A percentile compares a stretch with the other conserved stretches of the same genome.
Evolutionary conservation across 1,284 basidiomycete genomes (phyloP).

Genomic region (Tilletia caries): DNA sequence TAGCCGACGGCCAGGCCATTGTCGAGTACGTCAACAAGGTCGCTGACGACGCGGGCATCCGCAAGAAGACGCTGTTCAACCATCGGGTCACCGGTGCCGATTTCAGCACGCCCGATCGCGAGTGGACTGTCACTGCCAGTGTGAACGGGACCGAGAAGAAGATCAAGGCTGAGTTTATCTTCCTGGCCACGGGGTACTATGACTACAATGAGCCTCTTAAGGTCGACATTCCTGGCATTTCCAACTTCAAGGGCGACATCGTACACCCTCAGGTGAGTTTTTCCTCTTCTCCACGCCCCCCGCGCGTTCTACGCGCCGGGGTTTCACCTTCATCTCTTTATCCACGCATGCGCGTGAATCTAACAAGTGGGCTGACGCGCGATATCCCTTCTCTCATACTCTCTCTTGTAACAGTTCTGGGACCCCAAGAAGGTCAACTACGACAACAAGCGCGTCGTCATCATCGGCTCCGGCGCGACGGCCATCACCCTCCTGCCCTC

Average conservation of each 20-base stretch:
- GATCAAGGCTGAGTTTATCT: constrained; percentile 34
- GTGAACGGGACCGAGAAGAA: constrained; percentile 25
- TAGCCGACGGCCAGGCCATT: constrained; percentile 45
- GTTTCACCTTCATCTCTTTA: background rate
- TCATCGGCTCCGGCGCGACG: constrained; percentile 50
- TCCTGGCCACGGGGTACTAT: constrained; percentile 48
- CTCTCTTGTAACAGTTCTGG: constrained; percentile 13
- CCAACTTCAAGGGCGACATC: constrained; percentile 46
- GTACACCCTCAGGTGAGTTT: constrained; percentile 50
- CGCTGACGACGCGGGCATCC: constrained; percentile 40
- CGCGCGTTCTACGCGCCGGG: background rate
- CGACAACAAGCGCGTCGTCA: constrained; percentile 47
- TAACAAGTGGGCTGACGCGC: too few species aligned
- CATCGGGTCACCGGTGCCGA: constrained; percentile 29
- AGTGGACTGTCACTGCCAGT: constrained; percentile 35
- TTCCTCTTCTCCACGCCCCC: background rate
- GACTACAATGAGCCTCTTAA: constrained; percentile 41
- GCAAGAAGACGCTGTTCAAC: constrained; percentile 36
- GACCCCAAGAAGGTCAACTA: constrained; percentile 33
- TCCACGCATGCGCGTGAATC: too few species aligned
- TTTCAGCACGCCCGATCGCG: constrained; percentile 34
- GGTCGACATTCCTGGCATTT: constrained; percentile 43
- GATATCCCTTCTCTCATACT: background rate
- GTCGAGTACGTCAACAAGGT: constrained; percentile 42
- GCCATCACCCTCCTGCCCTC: constrained; percentile 49